Conservation (phyloP, 2,329 filamentous ascomycete species). For the Madurella fahalii region DNA sequence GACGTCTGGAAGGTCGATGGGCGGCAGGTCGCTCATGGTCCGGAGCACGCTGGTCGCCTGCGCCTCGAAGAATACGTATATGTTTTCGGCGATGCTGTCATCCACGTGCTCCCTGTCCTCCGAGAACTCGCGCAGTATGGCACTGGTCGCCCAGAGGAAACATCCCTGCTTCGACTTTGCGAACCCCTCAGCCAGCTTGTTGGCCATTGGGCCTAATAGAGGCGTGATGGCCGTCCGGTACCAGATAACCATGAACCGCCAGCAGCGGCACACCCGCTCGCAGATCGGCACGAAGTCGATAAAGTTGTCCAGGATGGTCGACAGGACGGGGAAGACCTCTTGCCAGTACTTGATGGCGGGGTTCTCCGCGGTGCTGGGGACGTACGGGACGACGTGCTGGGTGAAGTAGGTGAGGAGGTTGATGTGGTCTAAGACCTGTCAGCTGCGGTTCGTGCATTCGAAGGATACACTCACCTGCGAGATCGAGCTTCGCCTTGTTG, state of each 20-base stretch:
- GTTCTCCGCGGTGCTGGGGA: slow-evolving; percentile 69
- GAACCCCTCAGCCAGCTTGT: slow-evolving; percentile 84
- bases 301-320: slow-evolving; percentile 84
- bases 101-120: slow-evolving; percentile 84
- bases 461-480: slow-evolving; percentile 62
- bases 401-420: slow-evolving; percentile 90
- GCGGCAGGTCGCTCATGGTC: slow-evolving; percentile 78
- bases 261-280: slow-evolving; percentile 90
- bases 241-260: slow-evolving; percentile 94
- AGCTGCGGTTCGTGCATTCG: neutral
- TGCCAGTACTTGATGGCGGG: slow-evolving; percentile 95
- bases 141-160: slow-evolving; percentile 97
- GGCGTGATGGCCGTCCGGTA: slow-evolving; percentile 88
- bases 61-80: slow-evolving; percentile 92
- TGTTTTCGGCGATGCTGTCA: slow-evolving; percentile 73
- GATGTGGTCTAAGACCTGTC: slow-evolving; percentile 62
- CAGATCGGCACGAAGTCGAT: slow-evolving; percentile 81
- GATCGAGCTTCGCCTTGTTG: slow-evolving; percentile 75
- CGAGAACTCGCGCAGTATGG: slow-evolving; percentile 91
- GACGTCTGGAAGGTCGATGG: slow-evolving; percentile 70
- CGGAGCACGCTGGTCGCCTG: slow-evolving; percentile 87
- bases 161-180: slow-evolving; percentile 83
- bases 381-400: slow-evolving; percentile 69
- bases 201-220: slow-evolving; percentile 77
- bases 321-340: slow-evolving; percentile 84